phyloP scores from a whole-genome alignment of 2,329 filamentous ascomycete species.

The Arthrobotrys megalospora region DNA sequence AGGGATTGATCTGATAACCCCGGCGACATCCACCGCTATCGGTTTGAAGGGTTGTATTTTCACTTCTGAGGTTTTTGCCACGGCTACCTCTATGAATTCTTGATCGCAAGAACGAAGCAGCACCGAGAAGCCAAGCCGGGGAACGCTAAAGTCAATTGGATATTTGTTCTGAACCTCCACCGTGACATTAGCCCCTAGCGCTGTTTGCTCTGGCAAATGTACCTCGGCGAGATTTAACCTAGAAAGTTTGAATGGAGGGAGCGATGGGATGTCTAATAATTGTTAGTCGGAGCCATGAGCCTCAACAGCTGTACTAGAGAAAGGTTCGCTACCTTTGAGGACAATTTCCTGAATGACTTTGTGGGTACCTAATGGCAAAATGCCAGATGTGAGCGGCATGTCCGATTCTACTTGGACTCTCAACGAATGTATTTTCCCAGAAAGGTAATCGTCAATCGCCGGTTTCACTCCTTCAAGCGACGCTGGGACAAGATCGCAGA shows the following conservation, averaged over 20 bases:
- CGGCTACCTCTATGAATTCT: conserved; percentile 83
- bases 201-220: conserved; percentile 72
- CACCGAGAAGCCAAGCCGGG: conserved; percentile 85
- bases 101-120: conserved; percentile 84
- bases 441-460: conserved; percentile 89
- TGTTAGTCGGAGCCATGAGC: neutral
- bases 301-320: conserved; percentile 22
- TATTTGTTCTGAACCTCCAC: conserved; percentile 81
- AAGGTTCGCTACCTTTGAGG: conserved; percentile 81
- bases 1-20: conserved; percentile 80
- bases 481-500: conserved; percentile 82
- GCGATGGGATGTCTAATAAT: conserved; percentile 77
- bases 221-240: conserved; percentile 84
- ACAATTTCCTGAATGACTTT: conserved; percentile 80
- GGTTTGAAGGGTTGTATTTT: conserved; percentile 78
- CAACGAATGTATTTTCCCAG: conserved; percentile 80
- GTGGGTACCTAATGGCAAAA: conserved; percentile 84
- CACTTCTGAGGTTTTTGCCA: conserved; percentile 78
- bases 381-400: conserved; percentile 82
- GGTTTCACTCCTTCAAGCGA: conserved; percentile 82
- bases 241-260: conserved; percentile 87
- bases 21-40: conserved; percentile 79
- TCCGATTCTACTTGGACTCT: conserved; percentile 81
- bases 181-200: conserved; percentile 85
- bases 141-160: conserved; percentile 82